A percentile compares a stretch with the other conserved stretches of the same genome.
Conservation (phyloP, 2,329 filamentous ascomycete genomes). For the Apiospora saccharicola region DNA sequence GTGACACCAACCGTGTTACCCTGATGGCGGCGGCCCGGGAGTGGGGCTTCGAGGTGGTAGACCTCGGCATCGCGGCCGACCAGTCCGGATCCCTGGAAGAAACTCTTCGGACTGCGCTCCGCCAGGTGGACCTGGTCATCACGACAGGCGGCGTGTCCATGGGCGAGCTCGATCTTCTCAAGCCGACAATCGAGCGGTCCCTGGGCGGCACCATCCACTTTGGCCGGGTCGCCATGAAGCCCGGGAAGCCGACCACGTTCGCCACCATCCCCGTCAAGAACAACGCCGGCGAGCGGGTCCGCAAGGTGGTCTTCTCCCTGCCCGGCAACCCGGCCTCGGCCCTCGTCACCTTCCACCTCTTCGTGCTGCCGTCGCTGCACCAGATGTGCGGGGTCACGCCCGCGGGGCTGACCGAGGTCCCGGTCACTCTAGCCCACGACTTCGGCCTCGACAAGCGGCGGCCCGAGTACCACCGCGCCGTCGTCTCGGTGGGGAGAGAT, state of each 20-base stretch:
- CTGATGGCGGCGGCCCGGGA: slow-evolving; percentile 79
- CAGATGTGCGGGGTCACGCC: slow-evolving; percentile 74
- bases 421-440: slow-evolving; percentile 75
- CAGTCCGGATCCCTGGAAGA: slow-evolving; percentile 77
- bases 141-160: slow-evolving; percentile 96
- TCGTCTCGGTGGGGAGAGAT: slow-evolving; percentile 71
- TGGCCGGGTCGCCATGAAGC: slow-evolving; percentile 96
- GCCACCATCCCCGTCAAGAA: slow-evolving; percentile 80
- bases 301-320: slow-evolving; percentile 83
- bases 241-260: slow-evolving; percentile 96
- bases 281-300: slow-evolving; percentile 62
- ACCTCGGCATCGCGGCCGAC: slow-evolving; percentile 86
- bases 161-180: slow-evolving; percentile 96
- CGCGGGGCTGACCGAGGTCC: slow-evolving; percentile 74
- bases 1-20: slow-evolving; percentile 91
- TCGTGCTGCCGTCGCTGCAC: slow-evolving; percentile 88
- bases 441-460: slow-evolving; percentile 77
- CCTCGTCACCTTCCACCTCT: slow-evolving; percentile 91
- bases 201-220: slow-evolving; percentile 96
- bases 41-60: slow-evolving; percentile 80
- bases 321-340: slow-evolving; percentile 95
- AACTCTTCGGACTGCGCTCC: slow-evolving; percentile 76
- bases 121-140: slow-evolving; percentile 80
- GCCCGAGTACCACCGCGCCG: slow-evolving; percentile 89
- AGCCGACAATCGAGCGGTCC: slow-evolving; percentile 90